Conservation (phyloP, 768 basidiomycete species). For the Chalciporus piperatus region DNA sequence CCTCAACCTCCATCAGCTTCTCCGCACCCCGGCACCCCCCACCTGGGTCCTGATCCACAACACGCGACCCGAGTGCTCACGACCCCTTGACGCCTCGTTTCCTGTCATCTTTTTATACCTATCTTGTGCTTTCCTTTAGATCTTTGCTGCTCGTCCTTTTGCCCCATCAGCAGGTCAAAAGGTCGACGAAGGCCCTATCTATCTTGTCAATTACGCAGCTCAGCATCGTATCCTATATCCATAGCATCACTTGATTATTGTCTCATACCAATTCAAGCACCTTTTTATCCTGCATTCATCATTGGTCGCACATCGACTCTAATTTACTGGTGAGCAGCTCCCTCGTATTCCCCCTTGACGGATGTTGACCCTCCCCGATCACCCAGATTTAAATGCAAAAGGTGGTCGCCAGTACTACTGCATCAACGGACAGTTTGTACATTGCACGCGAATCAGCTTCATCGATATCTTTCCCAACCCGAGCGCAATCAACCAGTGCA, state of each 20-base stretch:
- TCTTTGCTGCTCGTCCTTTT: slow-evolving; percentile 38
- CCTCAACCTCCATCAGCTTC: slow-evolving; percentile 36
- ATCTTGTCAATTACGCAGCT: slow-evolving; percentile 38
- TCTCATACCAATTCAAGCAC: slow-evolving; percentile 40
- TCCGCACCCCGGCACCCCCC: slow-evolving; percentile 26
- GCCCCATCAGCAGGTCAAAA: slow-evolving; percentile 33
- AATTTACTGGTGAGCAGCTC: slow-evolving; percentile 45
- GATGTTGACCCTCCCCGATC: slow-evolving; percentile 23
- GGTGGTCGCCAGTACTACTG: slow-evolving; percentile 58
- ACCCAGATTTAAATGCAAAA: slow-evolving; percentile 64
- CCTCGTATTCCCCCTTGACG: slow-evolving; percentile 9
- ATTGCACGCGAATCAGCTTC: slow-evolving; percentile 36
- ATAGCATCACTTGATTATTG: slow-evolving; percentile 49
- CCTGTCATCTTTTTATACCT: slow-evolving; percentile 51
- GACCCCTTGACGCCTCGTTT: slow-evolving; percentile 51
- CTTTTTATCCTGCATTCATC: slow-evolving; percentile 49
- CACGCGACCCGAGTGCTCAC: slow-evolving; percentile 49
- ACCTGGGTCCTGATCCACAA: slow-evolving; percentile 31
- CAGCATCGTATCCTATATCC: slow-evolving; percentile 40
- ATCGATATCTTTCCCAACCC: slow-evolving; percentile 29
- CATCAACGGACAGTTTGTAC: slow-evolving; percentile 34
- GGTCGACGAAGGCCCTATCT: slow-evolving; percentile 38
- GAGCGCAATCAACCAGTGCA: slow-evolving; percentile 31
- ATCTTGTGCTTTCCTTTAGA: slow-evolving; percentile 42
- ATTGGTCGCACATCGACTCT: slow-evolving; percentile 40